phyloP scores from a whole-genome alignment of 441 rosid species.

The Flueggea neowawraea region DNA sequence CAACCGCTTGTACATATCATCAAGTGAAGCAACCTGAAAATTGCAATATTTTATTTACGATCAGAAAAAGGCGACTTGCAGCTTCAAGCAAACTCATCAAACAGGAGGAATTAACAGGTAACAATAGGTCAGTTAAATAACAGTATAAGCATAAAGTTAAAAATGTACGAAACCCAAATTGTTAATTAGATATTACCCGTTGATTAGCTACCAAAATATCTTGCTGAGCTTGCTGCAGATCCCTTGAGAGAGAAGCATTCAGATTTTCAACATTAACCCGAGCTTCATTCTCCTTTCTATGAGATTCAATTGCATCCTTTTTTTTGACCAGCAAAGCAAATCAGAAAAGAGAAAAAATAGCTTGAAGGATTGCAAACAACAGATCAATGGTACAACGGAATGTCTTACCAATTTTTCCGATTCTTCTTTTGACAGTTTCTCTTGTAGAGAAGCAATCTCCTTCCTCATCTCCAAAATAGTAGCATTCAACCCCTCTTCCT shows the following conservation, averaged over 20 bases:
- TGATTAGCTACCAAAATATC: constrained; percentile 67
- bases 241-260: constrained; percentile 60
- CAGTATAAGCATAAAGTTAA: not conserved
- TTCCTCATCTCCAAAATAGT: constrained; percentile 45
- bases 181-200: constrained; percentile 40
- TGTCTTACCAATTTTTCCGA: constrained; percentile 59
- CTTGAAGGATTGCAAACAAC: constrained; percentile 1
- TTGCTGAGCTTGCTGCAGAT: constrained; percentile 64
- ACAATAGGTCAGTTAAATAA: not conserved
- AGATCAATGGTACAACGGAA: not conserved
- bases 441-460: constrained; percentile 44
- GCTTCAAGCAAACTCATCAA: too few relatives aligned
- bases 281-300: constrained; percentile 59
- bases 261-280: constrained; percentile 60
- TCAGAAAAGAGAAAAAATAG: constrained; percentile 3
- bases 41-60: not conserved
- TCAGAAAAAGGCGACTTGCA: too few relatives aligned
- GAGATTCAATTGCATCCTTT: constrained; percentile 69
- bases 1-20: constrained; percentile 70
- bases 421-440: constrained; percentile 63
- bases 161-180: not conserved
- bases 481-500: constrained; percentile 43
- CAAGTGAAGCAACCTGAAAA: constrained; percentile 61
- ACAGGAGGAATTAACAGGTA: not conserved
- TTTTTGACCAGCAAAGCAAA: constrained; percentile 14